Conservation (phyloP, 1,284 basidiomycete species). For the Moesziomyces antarcticus region DNA sequence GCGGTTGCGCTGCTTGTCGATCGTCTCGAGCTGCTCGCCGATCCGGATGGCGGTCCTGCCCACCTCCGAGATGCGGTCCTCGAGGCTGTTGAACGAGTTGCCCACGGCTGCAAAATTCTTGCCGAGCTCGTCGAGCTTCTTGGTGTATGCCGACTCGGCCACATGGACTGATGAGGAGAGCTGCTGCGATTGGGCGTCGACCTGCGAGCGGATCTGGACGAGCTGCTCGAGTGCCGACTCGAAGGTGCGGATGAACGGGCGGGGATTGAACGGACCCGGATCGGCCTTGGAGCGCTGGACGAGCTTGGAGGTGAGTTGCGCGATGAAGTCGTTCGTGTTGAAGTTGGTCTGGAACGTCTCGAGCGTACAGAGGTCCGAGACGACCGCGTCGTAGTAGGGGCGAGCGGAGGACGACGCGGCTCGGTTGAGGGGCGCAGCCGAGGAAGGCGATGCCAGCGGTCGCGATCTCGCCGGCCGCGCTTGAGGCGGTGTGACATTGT, state of each 20-base stretch:
- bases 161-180: constrained; percentile 91
- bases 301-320: constrained; percentile 83
- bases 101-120: constrained; percentile 80
- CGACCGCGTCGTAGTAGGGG: constrained; percentile 71
- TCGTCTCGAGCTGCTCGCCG: constrained; percentile 90
- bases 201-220: constrained; percentile 84
- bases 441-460: constrained; percentile 28
- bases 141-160: constrained; percentile 91
- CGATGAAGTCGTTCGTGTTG: constrained; percentile 89
- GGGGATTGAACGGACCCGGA: constrained; percentile 89
- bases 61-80: constrained; percentile 82
- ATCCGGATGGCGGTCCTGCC: constrained; percentile 93
- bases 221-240: constrained; percentile 89
- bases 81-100: constrained; percentile 59
- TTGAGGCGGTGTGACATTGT: constrained; percentile 31
- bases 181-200: constrained; percentile 86
- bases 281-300: constrained; percentile 83
- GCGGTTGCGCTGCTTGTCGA: constrained; percentile 89
- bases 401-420: constrained; percentile 24
- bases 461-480: constrained; percentile 28
- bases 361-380: constrained; percentile 76
- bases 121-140: constrained; percentile 89
- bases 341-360: constrained; percentile 81
- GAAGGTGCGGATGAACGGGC: constrained; percentile 90
- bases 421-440: constrained; percentile 28